Conservation (phyloP, 306 rosid species). For the Acmispon strigosus region DNA sequence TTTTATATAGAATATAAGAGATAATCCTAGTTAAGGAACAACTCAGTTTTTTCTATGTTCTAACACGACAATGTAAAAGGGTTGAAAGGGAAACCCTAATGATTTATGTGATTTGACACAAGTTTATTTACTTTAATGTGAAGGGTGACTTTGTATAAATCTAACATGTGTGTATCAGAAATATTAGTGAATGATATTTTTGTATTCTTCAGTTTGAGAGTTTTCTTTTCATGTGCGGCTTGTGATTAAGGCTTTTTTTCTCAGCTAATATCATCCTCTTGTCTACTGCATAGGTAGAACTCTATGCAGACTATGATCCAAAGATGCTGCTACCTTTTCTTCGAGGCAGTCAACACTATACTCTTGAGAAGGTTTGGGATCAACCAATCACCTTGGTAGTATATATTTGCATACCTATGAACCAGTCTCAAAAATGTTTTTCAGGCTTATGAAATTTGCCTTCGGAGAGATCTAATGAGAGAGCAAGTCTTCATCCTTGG, state of each 20-base stretch:
- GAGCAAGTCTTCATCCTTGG: slow-evolving; percentile 86
- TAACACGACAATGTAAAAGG: neutral
- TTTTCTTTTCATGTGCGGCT: neutral
- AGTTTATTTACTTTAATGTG: neutral
- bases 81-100: neutral
- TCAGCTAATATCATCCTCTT: slow-evolving; percentile 5
- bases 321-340: slow-evolving; percentile 84
- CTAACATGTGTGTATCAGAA: neutral
- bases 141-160: neutral
- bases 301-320: slow-evolving; percentile 75
- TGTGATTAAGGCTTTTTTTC: neutral
- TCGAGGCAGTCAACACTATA: slow-evolving; percentile 78
- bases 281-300: slow-evolving; percentile 58
- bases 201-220: neutral
- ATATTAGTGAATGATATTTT: neutral
- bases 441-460: slow-evolving; percentile 75
- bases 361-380: slow-evolving; percentile 71
- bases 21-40: neutral
- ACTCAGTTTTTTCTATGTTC: neutral
- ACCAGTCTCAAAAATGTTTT: slow-evolving; percentile 16
- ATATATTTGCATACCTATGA: neutral
- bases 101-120: neutral
- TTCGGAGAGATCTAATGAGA: slow-evolving; percentile 49
- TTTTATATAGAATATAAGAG: neutral
- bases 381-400: neutral